These are phyloP conservation scores for Exidia glandulosa DNA, from an alignment of 768 basidiomycete species.

Conservation along the genomic window DNA sequence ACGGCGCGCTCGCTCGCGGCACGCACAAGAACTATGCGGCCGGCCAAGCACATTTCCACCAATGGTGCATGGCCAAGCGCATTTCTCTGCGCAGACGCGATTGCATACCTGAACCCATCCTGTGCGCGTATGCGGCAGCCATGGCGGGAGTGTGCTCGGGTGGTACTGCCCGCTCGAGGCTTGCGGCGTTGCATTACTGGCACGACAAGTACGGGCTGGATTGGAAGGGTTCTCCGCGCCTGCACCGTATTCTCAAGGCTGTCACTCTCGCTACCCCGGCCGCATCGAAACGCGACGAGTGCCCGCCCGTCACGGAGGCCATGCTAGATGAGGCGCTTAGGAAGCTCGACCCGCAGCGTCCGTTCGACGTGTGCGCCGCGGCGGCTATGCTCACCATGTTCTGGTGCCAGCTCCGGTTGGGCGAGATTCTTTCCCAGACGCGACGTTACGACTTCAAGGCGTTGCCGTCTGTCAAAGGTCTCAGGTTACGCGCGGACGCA, in stretches of 20 bases:
- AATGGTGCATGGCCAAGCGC: background rate
- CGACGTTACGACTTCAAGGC: background rate
- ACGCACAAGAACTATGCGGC: background rate
- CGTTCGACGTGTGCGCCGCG: conserved; percentile 33
- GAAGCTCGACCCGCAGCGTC: conserved; percentile 13
- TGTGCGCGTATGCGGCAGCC: background rate
- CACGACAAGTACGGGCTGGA: background rate
- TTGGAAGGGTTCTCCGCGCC: background rate
- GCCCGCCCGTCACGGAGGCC: conserved; percentile 23
- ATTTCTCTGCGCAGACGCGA: background rate
- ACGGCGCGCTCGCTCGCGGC: background rate
- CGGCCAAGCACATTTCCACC: background rate
- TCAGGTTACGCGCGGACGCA: background rate
- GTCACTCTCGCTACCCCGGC: background rate
- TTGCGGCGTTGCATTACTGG: background rate
- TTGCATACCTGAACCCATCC: background rate
- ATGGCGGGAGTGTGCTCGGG: background rate
- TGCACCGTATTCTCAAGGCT: background rate
- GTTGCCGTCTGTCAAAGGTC: background rate
- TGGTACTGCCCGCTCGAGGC: background rate
- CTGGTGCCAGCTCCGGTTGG: conserved; percentile 29
- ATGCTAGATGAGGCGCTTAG: conserved; percentile 20
- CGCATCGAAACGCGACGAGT: background rate
- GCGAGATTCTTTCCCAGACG: conserved; percentile 16
- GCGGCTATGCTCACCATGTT: conserved; percentile 22